Conservation (phyloP, 2,329 filamentous ascomycete species). For the Aspergillus neoniger region DNA sequence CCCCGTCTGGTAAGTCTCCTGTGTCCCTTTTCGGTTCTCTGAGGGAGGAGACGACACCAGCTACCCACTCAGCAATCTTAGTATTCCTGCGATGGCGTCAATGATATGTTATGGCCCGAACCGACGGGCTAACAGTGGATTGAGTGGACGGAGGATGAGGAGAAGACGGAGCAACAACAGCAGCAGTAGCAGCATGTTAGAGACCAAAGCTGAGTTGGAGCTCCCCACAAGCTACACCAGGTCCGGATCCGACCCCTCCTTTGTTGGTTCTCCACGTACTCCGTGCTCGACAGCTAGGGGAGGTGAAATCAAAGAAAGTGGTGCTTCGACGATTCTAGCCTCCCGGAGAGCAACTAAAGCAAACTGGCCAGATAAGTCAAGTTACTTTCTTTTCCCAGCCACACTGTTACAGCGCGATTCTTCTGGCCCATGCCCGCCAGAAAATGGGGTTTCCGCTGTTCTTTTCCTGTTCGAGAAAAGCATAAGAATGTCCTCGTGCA, state of each 20-base stretch:
- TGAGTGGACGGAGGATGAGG: no score
- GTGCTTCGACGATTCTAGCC: conserved; percentile 14
- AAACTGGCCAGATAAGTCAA: conserved; percentile 10
- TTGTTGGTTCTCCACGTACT: neutral
- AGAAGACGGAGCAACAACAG: no score
- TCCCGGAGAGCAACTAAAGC: conserved; percentile 4
- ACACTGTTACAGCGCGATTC: neutral
- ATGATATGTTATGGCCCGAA: neutral
- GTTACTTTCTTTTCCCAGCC: conserved; percentile 14
- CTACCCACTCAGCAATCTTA: neutral
- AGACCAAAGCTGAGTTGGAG: neutral
- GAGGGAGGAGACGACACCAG: no score
- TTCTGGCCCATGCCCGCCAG: neutral
- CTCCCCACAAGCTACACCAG: conserved; percentile 7
- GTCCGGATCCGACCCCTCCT: neutral
- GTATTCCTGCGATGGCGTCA: neutral
- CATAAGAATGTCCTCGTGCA: conserved; percentile 17
- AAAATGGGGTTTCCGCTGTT: neutral
- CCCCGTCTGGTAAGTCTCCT: conserved; percentile 10
- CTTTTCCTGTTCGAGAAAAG: conserved; percentile 15
- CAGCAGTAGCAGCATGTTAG: neutral
- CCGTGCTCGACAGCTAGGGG: neutral
- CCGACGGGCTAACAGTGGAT: no score
- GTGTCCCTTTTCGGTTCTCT: neutral
- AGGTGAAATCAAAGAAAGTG: conserved; percentile 16